Conservation (phyloP, 1,139 yeast species). For the Debaryomyces nepalensis region DNA sequence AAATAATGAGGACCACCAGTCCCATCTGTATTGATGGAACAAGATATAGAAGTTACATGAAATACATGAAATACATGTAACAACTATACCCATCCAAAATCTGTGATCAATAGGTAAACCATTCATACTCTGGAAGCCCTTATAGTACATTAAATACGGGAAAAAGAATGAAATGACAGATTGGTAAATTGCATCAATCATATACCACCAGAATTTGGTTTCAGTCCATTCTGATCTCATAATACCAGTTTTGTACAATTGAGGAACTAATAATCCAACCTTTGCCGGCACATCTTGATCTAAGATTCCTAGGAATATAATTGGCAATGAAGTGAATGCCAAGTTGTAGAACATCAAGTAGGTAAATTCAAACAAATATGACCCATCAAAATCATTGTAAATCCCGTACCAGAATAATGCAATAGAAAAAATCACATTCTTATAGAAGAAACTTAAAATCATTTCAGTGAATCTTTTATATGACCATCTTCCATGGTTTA, state of each 20-base stretch:
- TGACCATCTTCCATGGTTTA: conserved; percentile 97
- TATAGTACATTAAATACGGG: conserved; percentile 70
- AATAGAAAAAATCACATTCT: conserved; percentile 85
- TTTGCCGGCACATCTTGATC: conserved; percentile 92
- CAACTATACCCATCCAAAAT: conserved; percentile 81
- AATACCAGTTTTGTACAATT: conserved; percentile 84
- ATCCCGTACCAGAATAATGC: conserved; percentile 94
- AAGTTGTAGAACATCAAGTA: conserved; percentile 89
- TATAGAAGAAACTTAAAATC: conserved; percentile 93
- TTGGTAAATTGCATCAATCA: conserved; percentile 88
- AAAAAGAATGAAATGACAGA: conserved; percentile 84
- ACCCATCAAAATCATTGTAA: conserved; percentile 83
- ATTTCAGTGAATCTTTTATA: conserved; percentile 89
- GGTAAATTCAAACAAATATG: conserved; percentile 90
- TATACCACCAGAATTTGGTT: conserved; percentile 78
- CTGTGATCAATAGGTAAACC: conserved; percentile 83
- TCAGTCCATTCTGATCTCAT: conserved; percentile 81
- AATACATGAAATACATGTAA: conserved; percentile 76
- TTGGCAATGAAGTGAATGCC: conserved; percentile 94
- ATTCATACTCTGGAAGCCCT: conserved; percentile 58
- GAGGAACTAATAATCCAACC: conserved; percentile 87
- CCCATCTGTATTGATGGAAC: conserved; percentile 91
- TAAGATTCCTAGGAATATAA: conserved; percentile 84
- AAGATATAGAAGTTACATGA: conserved; percentile 81
- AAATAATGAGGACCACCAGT: conserved; percentile 75